Percentiles rank a stretch among this genome's conserved stretches.
Evolutionary conservation across 2,329 filamentous ascomycete species (phyloP).

Genomic region (Arthrobotrys musiformis): DNA sequence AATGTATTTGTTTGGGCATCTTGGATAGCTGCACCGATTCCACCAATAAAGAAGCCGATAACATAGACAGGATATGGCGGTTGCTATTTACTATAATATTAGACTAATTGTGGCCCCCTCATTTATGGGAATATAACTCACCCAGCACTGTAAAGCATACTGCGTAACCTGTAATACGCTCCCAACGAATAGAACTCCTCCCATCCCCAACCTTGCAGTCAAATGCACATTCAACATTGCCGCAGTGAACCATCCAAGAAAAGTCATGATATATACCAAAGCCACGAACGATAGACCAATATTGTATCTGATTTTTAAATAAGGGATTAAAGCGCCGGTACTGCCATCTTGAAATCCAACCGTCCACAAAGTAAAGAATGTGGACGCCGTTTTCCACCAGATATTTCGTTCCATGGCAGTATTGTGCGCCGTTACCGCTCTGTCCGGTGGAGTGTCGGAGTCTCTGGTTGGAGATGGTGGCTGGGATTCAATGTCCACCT

Average conservation of each 20-base stretch:
- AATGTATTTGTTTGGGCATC: slow-evolving; percentile 72
- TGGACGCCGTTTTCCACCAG: slow-evolving; percentile 64
- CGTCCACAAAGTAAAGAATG: slow-evolving; percentile 72
- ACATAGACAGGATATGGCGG: slow-evolving; percentile 64
- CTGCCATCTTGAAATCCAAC: slow-evolving; percentile 77
- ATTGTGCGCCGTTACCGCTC: slow-evolving; percentile 55
- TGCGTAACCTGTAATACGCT: slow-evolving; percentile 73
- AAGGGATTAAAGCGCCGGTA: slow-evolving; percentile 69
- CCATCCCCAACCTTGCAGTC: slow-evolving; percentile 70
- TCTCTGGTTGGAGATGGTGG: slow-evolving; percentile 38
- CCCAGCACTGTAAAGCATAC: slow-evolving; percentile 72
- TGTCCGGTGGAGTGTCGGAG: slow-evolving; percentile 52
- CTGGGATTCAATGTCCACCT: slow-evolving; percentile 48
- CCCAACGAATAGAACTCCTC: slow-evolving; percentile 75
- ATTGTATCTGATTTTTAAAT: slow-evolving; percentile 61
- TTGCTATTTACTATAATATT: slow-evolving; percentile 60
- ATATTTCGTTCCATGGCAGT: slow-evolving; percentile 56
- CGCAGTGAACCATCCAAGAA: slow-evolving; percentile 73
- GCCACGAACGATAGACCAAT: slow-evolving; percentile 66
- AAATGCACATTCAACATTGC: slow-evolving; percentile 75
- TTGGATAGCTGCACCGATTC: slow-evolving; percentile 64
- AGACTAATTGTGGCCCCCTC: background rate
- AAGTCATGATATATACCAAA: slow-evolving; percentile 69
- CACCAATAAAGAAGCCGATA: slow-evolving; percentile 63
- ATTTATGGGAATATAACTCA: slow-evolving; percentile 72